Evolutionary conservation across 129 eudicot genomes (phyloP).

Genomic region (Helichrysum umbraculigerum): DNA sequence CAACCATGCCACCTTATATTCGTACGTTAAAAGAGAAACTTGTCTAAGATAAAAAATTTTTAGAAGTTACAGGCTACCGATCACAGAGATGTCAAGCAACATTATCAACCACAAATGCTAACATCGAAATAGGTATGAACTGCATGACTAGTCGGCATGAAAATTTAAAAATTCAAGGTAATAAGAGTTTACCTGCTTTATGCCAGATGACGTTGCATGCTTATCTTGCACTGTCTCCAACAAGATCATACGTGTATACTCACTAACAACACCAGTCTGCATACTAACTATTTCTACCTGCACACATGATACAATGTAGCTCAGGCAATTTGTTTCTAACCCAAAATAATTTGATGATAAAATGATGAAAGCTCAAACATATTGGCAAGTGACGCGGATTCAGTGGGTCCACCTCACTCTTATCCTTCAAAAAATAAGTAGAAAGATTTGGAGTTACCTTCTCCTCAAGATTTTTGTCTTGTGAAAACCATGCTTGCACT

Average conservation of each 20-base stretch:
- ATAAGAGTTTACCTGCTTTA: conserved; percentile 34
- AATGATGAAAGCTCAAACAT: too few relatives aligned
- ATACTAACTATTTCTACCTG: conserved; percentile 73
- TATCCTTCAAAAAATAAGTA: too few relatives aligned
- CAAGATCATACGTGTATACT: conserved; percentile 77
- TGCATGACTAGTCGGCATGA: too few relatives aligned
- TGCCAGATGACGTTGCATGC: conserved; percentile 36
- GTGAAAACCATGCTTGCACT: conserved; percentile 70
- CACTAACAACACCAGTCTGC: conserved; percentile 55
- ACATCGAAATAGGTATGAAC: not conserved
- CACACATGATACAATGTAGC: not conserved
- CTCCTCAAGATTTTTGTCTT: conserved; percentile 61
- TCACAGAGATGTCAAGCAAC: too few relatives aligned
- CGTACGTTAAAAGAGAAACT: too few relatives aligned
- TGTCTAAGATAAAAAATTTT: too few relatives aligned
- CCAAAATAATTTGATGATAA: not conserved
- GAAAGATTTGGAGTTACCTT: conserved; percentile 5
- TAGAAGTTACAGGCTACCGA: too few relatives aligned
- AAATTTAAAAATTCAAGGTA: not conserved
- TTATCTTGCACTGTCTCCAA: conserved; percentile 52
- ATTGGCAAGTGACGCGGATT: too few relatives aligned
- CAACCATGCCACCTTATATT: not conserved
- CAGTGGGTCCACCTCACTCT: too few relatives aligned
- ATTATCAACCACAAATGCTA: too few relatives aligned
- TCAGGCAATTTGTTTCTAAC: too few relatives aligned